Evolutionary conservation across 2,329 filamentous ascomycete species (phyloP).

Genomic region (Endoconidiophora laricicola): DNA sequence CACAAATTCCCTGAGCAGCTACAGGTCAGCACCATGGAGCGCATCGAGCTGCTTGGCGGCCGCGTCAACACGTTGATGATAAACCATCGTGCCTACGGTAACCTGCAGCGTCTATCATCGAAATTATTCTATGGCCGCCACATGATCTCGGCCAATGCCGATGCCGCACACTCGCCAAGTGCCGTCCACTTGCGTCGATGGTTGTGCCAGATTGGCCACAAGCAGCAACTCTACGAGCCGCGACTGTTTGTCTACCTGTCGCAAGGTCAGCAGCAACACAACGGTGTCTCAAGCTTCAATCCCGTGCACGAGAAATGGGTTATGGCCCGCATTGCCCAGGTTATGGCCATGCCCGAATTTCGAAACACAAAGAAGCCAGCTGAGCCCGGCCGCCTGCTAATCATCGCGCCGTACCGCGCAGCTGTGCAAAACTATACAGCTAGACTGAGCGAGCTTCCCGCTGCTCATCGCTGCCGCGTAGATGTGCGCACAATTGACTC

Average conservation of each 20-base stretch:
- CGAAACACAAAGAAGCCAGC: conserved; percentile 16
- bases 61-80: conserved; percentile 21
- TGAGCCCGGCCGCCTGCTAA: conserved; percentile 23
- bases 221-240: conserved; percentile 19
- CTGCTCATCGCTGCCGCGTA: conserved; percentile 19
- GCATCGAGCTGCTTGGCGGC: conserved; percentile 20
- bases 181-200: conserved; percentile 18
- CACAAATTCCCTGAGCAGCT: conserved; percentile 19
- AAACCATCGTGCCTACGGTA: conserved; percentile 23
- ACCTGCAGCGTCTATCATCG: conserved; percentile 26
- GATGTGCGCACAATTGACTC: conserved; percentile 29
- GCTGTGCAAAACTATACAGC: conserved; percentile 22
- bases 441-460: conserved; percentile 18
- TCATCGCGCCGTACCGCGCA: conserved; percentile 28
- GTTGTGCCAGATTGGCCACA: conserved; percentile 17
- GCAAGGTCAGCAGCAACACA: conserved; percentile 17
- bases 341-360: conserved; percentile 21
- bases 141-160: conserved; percentile 22
- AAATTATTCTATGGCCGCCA: conserved; percentile 24
- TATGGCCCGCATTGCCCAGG: conserved; percentile 18
- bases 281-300: conserved; percentile 26
- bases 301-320: conserved; percentile 23
- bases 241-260: conserved; percentile 22
- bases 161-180: conserved; percentile 16
- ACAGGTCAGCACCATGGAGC: conserved; percentile 23